These are phyloP conservation scores for Thermoascus crustaceus DNA, from an alignment of 2,329 filamentous ascomycete genomes.

Conservation along the genomic window DNA sequence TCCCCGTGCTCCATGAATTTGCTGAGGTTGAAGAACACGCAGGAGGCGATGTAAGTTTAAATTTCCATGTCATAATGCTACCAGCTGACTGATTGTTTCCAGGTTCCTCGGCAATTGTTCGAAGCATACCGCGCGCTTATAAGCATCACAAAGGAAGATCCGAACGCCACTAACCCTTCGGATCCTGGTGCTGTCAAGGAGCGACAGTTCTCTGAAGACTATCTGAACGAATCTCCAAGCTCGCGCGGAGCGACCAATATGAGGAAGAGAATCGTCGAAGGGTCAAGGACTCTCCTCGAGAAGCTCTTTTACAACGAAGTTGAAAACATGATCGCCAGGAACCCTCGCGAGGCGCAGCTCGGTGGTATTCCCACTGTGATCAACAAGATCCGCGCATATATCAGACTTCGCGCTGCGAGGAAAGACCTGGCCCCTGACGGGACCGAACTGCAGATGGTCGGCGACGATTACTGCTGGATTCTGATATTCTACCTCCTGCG, in stretches of 20 bases:
- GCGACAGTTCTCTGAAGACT: constrained; percentile 66
- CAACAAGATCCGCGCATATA: constrained; percentile 88
- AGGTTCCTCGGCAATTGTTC: constrained; percentile 64
- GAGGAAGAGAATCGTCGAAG: constrained; percentile 70
- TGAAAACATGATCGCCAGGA: constrained; percentile 68
- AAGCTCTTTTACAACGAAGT: constrained; percentile 70
- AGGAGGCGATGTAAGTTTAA: constrained; percentile 52
- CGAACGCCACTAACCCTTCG: constrained; percentile 49
- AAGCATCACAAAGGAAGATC: constrained; percentile 66
- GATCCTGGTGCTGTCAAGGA: constrained; percentile 62
- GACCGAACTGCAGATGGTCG: constrained; percentile 68
- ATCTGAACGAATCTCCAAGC: constrained; percentile 65
- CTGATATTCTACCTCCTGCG: constrained; percentile 87
- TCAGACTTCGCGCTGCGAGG: constrained; percentile 67
- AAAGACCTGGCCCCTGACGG: constrained; percentile 81
- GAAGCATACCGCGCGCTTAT: constrained; percentile 78
- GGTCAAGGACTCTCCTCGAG: constrained; percentile 73
- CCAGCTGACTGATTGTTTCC: constrained; percentile 17
- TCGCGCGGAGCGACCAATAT: constrained; percentile 58
- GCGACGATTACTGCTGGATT: constrained; percentile 84
- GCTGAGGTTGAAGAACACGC: constrained; percentile 63
- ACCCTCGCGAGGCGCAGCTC: constrained; percentile 79
- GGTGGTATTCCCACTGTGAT: constrained; percentile 81
- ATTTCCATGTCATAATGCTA: neutral
- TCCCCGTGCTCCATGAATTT: constrained; percentile 69